Evolutionary conservation across 208 protist species (phyloP), one percentile per base, ranked within the genome.

Genomic region (Angomonas deanei): DNA sequence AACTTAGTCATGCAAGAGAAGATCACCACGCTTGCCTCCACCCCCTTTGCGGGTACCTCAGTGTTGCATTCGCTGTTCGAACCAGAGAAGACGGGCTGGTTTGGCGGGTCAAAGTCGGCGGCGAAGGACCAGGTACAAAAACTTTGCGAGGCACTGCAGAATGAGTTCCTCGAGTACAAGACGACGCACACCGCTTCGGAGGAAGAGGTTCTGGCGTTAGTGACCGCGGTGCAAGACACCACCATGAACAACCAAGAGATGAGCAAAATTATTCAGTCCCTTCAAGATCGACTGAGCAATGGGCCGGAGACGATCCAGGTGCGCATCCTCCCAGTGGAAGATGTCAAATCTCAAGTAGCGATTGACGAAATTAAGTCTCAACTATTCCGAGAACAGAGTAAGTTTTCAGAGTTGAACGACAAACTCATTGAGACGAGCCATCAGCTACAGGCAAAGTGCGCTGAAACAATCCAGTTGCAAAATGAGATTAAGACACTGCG

Each of bases 11-110:
- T 85, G 28, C 52, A 85, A 48, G 61, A 73, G 57, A 91, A 87
- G 65, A 63, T 77, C 38, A 70, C 54, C 0, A 42, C 61, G 38
- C 64, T 92, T 21, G 57, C 74, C 31, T 48, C 55, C 24, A 53
- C 64, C 23, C 80, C 82, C 4, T 57, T 89, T 3, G 30, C 78
- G 31, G 52, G 26, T 0, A 81, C 84, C 0, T 78, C 84, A 0
- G 75, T 91, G 23, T 70, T 95, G 52, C 71, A 72, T 39, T 81
- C 78, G 0, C 72, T 95, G 30, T 95, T 90, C 64, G 85, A 88
- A 57, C 78, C 79, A 0, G 82, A 90, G 61, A 88, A 90, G 70
- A 76, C 75, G 5, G 86, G 84, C 11, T 93, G 83, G 84, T 93
- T 96, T 66, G 79, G 78, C 32, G 80, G 82, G 56, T 81, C 75